Base-by-base conservation (phyloP, 495 filamentous ascomycete genomes). In the Daldinia vernicosa region DNA sequence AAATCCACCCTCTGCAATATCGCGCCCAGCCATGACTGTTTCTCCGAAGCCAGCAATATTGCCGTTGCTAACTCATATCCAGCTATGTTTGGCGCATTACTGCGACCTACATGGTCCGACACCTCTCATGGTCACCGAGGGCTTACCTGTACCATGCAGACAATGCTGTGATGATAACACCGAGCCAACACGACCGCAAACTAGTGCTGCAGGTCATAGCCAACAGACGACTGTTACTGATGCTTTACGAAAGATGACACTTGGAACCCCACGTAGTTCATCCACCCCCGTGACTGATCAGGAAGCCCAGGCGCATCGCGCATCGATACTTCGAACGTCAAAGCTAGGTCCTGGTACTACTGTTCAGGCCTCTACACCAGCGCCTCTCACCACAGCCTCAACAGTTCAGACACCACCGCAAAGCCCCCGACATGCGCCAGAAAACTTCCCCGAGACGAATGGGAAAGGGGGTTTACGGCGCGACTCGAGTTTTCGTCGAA, bases 71-170 rank as follows among this genome's bases (percentile, higher is more conserved):
- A 84, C 79, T 32, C 69, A 75, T 54, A 62, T 85, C 65, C 81
- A 98, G 94, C 88, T 97, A 76, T 96, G 93, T 78, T 88, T 98
- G 72, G 94, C 94, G 76, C 94, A 98, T 83, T 98, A 97, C 80
- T 98, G 94, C 85, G 94, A 98, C 80, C 85, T 93, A 74, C 94
- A 98, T 85, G 94, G 94, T 67, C 94, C 94, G 12, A 97, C 94
- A 55, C 95, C 94, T 58, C 89, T 98, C 79, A 92, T 98, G 81
- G 97, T 96, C 79, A 97, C 94, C 60, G 93, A 97, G 81, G 91
- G 92, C 55, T 83, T 92, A 26, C 91, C 92, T 1, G 89, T 93
- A 50, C 84, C 90, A 57, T 98, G 94, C 76, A 78, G 84, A 60
- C 88, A 89, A 77, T 98, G 94, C 77, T 89, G 82, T 75, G 87